phyloP scores from a whole-genome alignment of 2,329 filamentous ascomycete species.

The Raffaelea deltoideospora region DNA sequence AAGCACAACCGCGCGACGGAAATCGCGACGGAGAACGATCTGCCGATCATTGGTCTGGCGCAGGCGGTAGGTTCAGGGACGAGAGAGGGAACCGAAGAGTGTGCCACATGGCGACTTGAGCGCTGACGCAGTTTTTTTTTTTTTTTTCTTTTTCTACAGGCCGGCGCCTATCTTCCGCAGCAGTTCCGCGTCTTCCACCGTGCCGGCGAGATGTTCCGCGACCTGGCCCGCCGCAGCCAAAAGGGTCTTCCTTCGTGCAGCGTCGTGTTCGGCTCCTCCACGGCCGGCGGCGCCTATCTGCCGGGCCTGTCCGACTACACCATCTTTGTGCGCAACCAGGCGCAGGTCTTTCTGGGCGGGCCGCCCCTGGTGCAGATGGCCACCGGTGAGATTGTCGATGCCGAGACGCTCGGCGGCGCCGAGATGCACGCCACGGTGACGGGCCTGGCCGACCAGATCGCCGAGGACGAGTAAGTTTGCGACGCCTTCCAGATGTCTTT shows the following conservation, averaged over 20 bases:
- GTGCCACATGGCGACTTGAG: too few relatives aligned
- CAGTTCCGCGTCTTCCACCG: background rate
- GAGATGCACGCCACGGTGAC: constrained; percentile 23
- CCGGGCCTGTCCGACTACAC: constrained; percentile 6
- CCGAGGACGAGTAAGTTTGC: constrained; percentile 20
- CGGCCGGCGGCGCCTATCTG: background rate
- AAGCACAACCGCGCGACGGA: background rate
- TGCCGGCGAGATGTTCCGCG: background rate
- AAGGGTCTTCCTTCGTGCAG: background rate
- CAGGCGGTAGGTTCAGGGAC: too few relatives aligned
- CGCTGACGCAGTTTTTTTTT: too few relatives aligned
- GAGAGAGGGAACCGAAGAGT: too few relatives aligned
- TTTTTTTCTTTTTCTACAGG: background rate
- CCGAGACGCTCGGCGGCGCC: constrained; percentile 26
- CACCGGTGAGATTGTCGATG: constrained; percentile 24
- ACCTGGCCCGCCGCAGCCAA: background rate
- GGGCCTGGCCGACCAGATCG: constrained; percentile 27
- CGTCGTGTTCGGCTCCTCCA: background rate
- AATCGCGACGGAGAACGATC: background rate
- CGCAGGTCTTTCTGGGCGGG: constrained; percentile 27
- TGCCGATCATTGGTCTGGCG: background rate
- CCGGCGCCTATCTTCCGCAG: background rate
- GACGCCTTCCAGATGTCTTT: too few relatives aligned
- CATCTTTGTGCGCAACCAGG: constrained; percentile 21
- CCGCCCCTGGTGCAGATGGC: constrained; percentile 31